phyloP scores from a whole-genome alignment of 768 basidiomycete species.

The Boletus barrowsii region DNA sequence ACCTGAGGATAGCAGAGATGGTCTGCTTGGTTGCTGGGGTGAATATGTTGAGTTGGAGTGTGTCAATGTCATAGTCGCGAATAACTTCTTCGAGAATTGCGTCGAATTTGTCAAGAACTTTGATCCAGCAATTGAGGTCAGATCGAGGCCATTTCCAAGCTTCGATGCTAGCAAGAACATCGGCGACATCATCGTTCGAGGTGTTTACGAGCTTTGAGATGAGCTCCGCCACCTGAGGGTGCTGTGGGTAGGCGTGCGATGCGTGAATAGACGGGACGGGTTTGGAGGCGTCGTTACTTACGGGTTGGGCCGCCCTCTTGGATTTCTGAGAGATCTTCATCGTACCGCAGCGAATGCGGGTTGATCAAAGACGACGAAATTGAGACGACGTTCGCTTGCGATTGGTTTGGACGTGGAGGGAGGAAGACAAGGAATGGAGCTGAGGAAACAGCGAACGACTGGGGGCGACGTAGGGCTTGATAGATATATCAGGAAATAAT shows the following conservation, averaged over 20 bases:
- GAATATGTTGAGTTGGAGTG: constrained; percentile 78
- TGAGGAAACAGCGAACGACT: background rate
- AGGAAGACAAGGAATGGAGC: constrained; percentile 12
- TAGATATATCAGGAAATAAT: constrained; percentile 32
- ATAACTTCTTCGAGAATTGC: constrained; percentile 79
- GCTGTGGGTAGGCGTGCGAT: constrained; percentile 40
- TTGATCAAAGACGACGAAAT: constrained; percentile 11
- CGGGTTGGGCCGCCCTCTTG: constrained; percentile 77
- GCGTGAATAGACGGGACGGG: background rate
- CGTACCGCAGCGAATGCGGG: constrained; percentile 50
- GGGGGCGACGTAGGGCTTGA: constrained; percentile 21
- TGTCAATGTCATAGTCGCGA: constrained; percentile 80
- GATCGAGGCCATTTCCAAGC: constrained; percentile 94
- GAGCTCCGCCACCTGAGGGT: constrained; percentile 77
- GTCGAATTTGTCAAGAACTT: constrained; percentile 95
- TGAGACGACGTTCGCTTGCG: background rate
- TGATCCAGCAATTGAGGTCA: constrained; percentile 95
- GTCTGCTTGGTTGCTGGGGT: constrained; percentile 69
- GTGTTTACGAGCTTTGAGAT: constrained; percentile 67
- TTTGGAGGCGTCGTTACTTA: constrained; percentile 37
- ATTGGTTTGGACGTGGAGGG: constrained; percentile 6
- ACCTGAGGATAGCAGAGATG: constrained; percentile 79
- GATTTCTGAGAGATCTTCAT: constrained; percentile 91
- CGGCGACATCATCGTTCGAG: constrained; percentile 66
- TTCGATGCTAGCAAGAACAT: constrained; percentile 65